phyloP scores from a whole-genome alignment of 257 asterid genomes.

The Nyctanthes arbortristis region DNA sequence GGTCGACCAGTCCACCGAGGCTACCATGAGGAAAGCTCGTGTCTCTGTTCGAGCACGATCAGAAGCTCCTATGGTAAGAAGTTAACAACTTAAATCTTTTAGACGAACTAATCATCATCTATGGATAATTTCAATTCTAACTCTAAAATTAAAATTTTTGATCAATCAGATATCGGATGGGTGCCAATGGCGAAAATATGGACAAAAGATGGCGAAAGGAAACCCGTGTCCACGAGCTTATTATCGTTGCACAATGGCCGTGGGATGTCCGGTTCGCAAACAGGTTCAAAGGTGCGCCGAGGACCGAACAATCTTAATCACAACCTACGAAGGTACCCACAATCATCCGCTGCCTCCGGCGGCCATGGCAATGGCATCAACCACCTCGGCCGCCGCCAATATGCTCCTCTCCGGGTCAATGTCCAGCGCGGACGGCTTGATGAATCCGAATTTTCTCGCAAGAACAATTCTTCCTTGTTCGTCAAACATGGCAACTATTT shows the following conservation, averaged over 20 bases:
- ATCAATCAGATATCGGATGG: constrained; percentile 75
- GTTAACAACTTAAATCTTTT: background rate
- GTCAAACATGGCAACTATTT: constrained; percentile 84
- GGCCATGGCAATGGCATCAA: constrained; percentile 97
- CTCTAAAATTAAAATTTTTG: background rate
- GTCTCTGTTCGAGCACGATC: constrained; percentile 99
- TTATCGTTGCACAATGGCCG: constrained; percentile 91
- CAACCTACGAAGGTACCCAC: constrained; percentile 90
- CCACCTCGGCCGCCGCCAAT: constrained; percentile 89
- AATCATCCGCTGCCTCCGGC: constrained; percentile 97
- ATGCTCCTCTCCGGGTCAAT: constrained; percentile 95
- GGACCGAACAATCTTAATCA: constrained; percentile 67
- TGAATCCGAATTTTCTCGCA: constrained; percentile 78
- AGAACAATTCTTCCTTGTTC: constrained; percentile 75
- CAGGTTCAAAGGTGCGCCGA: constrained; percentile 97
- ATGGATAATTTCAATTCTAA: no score
- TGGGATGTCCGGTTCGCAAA: constrained; percentile 93
- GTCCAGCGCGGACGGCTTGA: constrained; percentile 81
- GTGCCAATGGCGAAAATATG: constrained; percentile 97
- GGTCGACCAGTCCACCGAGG: constrained; percentile 55
- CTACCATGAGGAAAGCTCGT: constrained; percentile 95
- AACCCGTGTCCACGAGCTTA: constrained; percentile 97
- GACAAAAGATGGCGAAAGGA: constrained; percentile 97
- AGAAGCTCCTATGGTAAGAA: constrained; percentile 80
- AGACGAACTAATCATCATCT: no score